Evolutionary conservation across 768 basidiomycete species (phyloP).

Genomic region (Bullera alba): DNA sequence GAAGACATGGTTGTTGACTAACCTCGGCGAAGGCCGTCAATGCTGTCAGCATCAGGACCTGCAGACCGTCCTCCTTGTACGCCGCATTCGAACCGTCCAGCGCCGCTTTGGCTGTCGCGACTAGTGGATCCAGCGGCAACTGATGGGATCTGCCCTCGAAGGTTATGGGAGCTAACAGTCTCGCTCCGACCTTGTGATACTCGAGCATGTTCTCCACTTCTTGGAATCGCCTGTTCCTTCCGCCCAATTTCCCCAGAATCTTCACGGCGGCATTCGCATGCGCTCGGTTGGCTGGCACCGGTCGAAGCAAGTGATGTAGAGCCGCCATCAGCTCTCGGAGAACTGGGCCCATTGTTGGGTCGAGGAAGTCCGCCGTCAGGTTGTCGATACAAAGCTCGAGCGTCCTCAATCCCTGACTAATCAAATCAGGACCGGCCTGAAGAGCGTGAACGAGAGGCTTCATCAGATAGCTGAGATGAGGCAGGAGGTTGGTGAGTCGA

Average conservation of each 20-base stretch:
- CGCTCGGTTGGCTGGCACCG: slow-evolving; percentile 73
- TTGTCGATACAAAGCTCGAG: slow-evolving; percentile 99
- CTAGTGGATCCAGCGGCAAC: slow-evolving; percentile 62
- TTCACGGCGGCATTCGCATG: slow-evolving; percentile 92
- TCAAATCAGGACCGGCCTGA: slow-evolving; percentile 76
- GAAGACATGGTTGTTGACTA: slow-evolving; percentile 13
- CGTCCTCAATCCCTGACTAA: slow-evolving; percentile 90
- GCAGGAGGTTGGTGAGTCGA: slow-evolving; percentile 87
- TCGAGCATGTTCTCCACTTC: slow-evolving; percentile 69
- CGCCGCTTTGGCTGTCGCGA: slow-evolving; percentile 59
- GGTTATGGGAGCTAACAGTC: slow-evolving; percentile 63
- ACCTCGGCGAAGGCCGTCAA: slow-evolving; percentile 74
- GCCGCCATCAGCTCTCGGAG: slow-evolving; percentile 91
- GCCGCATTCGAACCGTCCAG: slow-evolving; percentile 51
- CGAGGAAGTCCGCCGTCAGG: slow-evolving; percentile 92
- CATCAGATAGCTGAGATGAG: slow-evolving; percentile 92
- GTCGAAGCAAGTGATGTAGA: slow-evolving; percentile 81
- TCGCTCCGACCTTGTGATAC: slow-evolving; percentile 63
- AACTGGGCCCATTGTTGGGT: slow-evolving; percentile 88
- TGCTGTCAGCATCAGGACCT: slow-evolving; percentile 59
- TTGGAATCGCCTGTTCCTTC: slow-evolving; percentile 79
- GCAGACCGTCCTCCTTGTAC: slow-evolving; percentile 48
- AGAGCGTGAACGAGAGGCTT: slow-evolving; percentile 87
- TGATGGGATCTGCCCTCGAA: slow-evolving; percentile 61
- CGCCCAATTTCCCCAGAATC: slow-evolving; percentile 92